Evolutionary conservation across 176 grass and related monocot genomes (phyloP), one percentile per base, ranked within the genome.

Genomic region (Phoenix dactylifera): DNA sequence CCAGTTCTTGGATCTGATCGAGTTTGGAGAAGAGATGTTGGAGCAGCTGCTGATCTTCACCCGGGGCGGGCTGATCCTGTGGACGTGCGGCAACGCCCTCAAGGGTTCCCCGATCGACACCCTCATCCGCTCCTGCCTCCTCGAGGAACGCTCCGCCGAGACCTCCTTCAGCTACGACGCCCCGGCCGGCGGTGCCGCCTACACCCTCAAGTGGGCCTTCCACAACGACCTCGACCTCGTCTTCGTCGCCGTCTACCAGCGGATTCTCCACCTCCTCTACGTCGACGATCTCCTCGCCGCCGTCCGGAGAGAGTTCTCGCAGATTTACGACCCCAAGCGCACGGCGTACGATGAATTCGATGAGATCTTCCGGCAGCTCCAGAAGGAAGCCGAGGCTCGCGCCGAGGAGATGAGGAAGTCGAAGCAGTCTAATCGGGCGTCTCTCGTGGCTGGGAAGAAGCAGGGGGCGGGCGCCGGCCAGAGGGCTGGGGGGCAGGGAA

Each of bases 1-100:
- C 15, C 17, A 9, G 10, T 4, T 19, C 3, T 57, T 57, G 16
- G 4, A 39, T 30, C 12, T 54, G 64, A 67, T 54, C 24, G 25
- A 49, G 49, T 58, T 39, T 39, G 35, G 35, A 39, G n/a, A 4
- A 23, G 59, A 64, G 79, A 96, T 96, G 92, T 68, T 96, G 77
- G 92, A 97, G 79, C 83, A 97, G 70, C 81, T 96, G 56, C 79
- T 96, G 54, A 80, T 96, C 87, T 97, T 97, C 75, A 97, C 83
- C 52, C 77, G 87, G 4, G 92, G 92, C 3, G 92, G 92, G 10
- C 75, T 96, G n/a, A 89, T 96, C 77, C 75, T 96, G 4, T 90
- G 92, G 92, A 80, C 74, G 0, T 78, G 90, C 3, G 83, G 83
- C 57, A 77, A 54, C 9, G 79, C 80, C 0, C 86, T 96, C 59